Percentiles rank a stretch among this genome's conserved stretches.
Conservation (phyloP, 345 rosid genomes). For the Excoecaria agallocha region DNA sequence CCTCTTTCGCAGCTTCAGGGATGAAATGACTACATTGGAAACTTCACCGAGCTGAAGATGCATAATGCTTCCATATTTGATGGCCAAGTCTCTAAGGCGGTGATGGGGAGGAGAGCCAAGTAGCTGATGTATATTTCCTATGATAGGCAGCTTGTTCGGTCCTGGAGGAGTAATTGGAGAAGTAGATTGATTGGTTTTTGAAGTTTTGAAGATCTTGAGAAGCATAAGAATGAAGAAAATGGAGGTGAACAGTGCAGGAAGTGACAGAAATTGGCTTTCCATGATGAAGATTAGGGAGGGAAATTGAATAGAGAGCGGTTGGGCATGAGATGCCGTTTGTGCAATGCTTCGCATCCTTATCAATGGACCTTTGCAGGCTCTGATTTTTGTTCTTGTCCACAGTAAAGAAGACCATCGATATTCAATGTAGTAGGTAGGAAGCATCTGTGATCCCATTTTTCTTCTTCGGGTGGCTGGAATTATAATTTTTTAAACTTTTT, state of each 20-base stretch:
- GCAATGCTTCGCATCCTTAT: no score
- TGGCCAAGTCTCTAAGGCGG: conserved; percentile 25
- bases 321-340: no score
- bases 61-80: conserved; percentile 37
- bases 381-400: no score
- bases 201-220: not conserved
- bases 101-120: conserved; percentile 27
- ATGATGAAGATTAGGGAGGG: not conserved
- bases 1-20: conserved; percentile 29
- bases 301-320: no score
- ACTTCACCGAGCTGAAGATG: conserved; percentile 34
- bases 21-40: conserved; percentile 27
- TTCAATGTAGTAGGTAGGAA: no score
- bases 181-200: not conserved
- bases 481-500: no score
- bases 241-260: conserved; percentile 2
- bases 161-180: conserved; percentile 31
- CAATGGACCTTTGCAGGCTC: no score
- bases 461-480: no score
- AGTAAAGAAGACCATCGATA: no score
- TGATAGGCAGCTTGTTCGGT: conserved; percentile 34
- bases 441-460: no score
- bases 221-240: not conserved
- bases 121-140: conserved; percentile 39
- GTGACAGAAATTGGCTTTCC: not conserved